Evolutionary conservation across 1,284 basidiomycete genomes (phyloP), one percentile per base, ranked within the genome.

Genomic region (Dichomitus squalens): DNA sequence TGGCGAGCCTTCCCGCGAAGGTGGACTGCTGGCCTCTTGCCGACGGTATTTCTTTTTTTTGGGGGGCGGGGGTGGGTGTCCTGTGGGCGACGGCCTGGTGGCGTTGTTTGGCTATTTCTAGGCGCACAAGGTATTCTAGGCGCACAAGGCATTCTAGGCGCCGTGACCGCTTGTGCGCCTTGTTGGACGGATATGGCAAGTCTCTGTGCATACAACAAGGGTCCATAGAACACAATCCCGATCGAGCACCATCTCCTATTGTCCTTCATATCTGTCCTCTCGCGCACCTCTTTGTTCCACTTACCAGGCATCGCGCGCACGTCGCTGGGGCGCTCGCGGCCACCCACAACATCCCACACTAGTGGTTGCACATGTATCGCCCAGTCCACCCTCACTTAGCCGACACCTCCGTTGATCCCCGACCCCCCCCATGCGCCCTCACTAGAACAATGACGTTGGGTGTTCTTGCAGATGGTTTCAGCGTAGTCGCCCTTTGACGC

Each of bases 1-100:
- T 52, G 46, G 11, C 36, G 20, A 27, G 34, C 7, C 54, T 53
- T 58, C 60, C 60, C 60, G 60, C 60, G 60, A 61, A 61, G 59
- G 53, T 58, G 40, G 38, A 20, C 31, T 31, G 21, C 41, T 8
- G 21, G 23, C n/a, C n/a, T 11, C 9, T 31, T 55, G 53, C 56
- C 59, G 59, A 43, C 56, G 59, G 56, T 58, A 44, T 29, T 25
- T 27, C 41, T 25, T 23, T 25, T 25, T 44, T 25, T 25, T 16
- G 40, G 12, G 2, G 4, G 6, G 23, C 23, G 9, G 9, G 9
- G 18, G n/a, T 9, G n/a, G 11, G n/a, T 23, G 16, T 1, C 23
- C 8, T 40, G 25, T 49, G 52, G 52, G 27, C 27, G 12, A 14
- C 31, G 9, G n/a, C 27, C 44, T 53, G 6, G 29, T 40, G 46